Evolutionary conservation across 208 protist species (phyloP), one percentile per base, ranked within the genome.

Genomic region (Trypanosoma lewisi): DNA sequence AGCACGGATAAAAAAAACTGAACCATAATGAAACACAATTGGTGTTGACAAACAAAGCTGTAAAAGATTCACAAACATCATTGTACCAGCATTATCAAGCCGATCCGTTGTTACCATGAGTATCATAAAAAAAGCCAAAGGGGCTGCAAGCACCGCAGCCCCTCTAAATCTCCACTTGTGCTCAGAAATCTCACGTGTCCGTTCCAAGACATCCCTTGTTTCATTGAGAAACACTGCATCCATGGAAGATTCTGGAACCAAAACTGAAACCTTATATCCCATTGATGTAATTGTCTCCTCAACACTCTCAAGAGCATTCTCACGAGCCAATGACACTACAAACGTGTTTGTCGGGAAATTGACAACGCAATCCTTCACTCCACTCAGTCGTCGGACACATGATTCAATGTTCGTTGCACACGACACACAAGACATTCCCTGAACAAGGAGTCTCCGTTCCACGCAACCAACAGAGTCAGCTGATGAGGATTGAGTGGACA

Each of bases 11-110:
- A 91, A 95, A 69, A 95, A 96, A 31, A 69, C 63, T 8, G 52
- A 48, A 21, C 91, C 91, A 64, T 70, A 95, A 64, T 81, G 80
- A 47, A 95, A 89, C 23, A 97, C 90, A 42, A 97, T 87, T 12
- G 83, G 91, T 31, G 91, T 96, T 7, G 80, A 73, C 0, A 85
- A 57, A 16, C 67, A 19, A 30, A 85, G 49, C 73, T 96, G 82
- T 41, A 96, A 44, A 28, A 73, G 21, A 52, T 87, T 75, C 19
- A 83, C 56, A 17, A 78, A 19, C 17, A 62, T 44, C 23, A 77
- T 67, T 45, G 75, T 27, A 47, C 44, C 34, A 7, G 31, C 58
- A 51, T 70, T n/a, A 4, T 58, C 28, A 58, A 81, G 70, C 6
- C 78, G 47, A 51, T 69, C 25, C 9, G 77, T 77, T 52, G 68